Evolutionary conservation across 164 flowering plant genomes (phyloP).

Genomic region (Nelumbo lutea): DNA sequence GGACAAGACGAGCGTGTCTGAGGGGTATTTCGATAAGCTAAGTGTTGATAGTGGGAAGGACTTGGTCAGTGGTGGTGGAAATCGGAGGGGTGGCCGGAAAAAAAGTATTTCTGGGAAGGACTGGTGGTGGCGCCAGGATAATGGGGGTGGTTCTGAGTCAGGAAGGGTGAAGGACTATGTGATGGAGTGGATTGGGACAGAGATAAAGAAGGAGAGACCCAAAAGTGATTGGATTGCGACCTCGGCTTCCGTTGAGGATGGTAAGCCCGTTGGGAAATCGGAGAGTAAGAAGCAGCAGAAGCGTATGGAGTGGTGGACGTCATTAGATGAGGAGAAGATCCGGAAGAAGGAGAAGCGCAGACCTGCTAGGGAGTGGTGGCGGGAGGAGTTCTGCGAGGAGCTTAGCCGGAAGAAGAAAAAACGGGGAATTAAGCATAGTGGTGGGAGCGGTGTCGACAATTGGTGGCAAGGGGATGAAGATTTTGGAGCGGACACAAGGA

Average conservation of each 20-base stretch:
- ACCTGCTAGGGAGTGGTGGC: slow-evolving; percentile 90
- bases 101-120: slow-evolving; percentile 52
- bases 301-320: slow-evolving; percentile 81
- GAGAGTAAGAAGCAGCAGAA: slow-evolving; percentile 42
- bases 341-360: slow-evolving; percentile 37
- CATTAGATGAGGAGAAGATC: slow-evolving; percentile 50
- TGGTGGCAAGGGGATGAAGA: slow-evolving; percentile 75
- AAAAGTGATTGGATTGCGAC: slow-evolving; percentile 57
- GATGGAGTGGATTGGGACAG: slow-evolving; percentile 97
- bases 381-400: slow-evolving; percentile 88
- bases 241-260: slow-evolving; percentile 16
- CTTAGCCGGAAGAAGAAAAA: slow-evolving; percentile 57
- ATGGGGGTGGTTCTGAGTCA: slow-evolving; percentile 45
- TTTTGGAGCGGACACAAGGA: slow-evolving; percentile 15
- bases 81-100: slow-evolving; percentile 25
- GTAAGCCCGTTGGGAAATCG: slow-evolving; percentile 12
- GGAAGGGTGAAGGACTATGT: slow-evolving; percentile 89
- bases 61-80: slow-evolving; percentile 15
- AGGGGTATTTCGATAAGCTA: slow-evolving; percentile 47
- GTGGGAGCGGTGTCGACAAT: slow-evolving; percentile 24
- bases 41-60: slow-evolving; percentile 70
- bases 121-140: slow-evolving; percentile 92
- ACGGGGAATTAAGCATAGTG: slow-evolving; percentile 20
- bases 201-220: slow-evolving; percentile 82
- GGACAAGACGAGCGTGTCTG: slow-evolving; percentile 57